phyloP scores from a whole-genome alignment of 441 rosid genomes.

The Brassica hybrid region DNA sequence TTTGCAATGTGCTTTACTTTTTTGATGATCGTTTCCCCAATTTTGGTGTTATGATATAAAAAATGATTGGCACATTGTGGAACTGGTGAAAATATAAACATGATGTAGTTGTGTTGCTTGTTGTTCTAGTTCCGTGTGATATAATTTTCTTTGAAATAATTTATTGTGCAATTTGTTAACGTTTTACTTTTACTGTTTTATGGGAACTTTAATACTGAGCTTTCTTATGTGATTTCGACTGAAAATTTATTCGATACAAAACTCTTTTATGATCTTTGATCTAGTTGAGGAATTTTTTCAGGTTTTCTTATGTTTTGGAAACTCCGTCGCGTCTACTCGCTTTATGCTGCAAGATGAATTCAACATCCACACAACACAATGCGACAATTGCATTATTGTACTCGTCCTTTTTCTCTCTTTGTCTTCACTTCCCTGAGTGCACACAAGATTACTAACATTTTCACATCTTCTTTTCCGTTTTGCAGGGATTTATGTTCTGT shows the following conservation, averaged over 20 bases:
- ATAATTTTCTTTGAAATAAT: background rate
- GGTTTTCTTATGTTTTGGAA: slow-evolving; percentile 86
- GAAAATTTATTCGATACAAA: background rate
- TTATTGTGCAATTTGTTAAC: background rate
- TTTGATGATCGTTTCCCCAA: slow-evolving; percentile 3
- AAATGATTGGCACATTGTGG: slow-evolving; percentile 24
- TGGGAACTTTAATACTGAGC: background rate
- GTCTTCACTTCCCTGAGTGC: background rate
- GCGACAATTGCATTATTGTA: slow-evolving; percentile 98
- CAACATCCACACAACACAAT: slow-evolving; percentile 91
- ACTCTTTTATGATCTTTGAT: background rate
- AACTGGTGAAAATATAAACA: background rate
- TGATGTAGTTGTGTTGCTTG: background rate
- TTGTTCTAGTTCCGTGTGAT: background rate
- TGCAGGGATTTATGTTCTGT: slow-evolving; percentile 93
- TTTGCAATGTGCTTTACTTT: background rate
- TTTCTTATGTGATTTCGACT: background rate
- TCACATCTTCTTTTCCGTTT: background rate
- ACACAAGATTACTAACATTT: background rate
- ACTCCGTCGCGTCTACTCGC: slow-evolving; percentile 94
- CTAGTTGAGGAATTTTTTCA: slow-evolving; percentile 36
- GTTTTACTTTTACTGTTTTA: background rate
- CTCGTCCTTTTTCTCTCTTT: slow-evolving; percentile 28
- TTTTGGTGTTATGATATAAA: background rate
- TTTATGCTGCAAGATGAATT: slow-evolving; percentile 97